Conservation (phyloP, 2,329 filamentous ascomycete genomes). For the Beauveria scarabaeidicola region DNA sequence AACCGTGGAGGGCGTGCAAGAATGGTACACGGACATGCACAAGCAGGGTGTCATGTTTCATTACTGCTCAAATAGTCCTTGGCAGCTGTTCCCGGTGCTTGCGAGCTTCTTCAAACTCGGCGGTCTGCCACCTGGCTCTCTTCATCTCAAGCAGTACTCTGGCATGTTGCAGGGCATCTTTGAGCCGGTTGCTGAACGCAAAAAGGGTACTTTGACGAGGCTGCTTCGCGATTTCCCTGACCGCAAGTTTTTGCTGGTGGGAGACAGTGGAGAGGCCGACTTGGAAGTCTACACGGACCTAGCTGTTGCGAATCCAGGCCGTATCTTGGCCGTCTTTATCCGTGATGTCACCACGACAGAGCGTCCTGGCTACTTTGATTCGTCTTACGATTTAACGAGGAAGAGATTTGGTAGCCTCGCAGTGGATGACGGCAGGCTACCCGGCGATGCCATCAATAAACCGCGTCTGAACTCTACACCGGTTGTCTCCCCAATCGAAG, state of each 20-base stretch:
- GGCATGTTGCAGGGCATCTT: constrained; percentile 98
- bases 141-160: constrained; percentile 92
- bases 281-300: constrained; percentile 95
- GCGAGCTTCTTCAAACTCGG: constrained; percentile 75
- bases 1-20: constrained; percentile 75
- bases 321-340: constrained; percentile 84
- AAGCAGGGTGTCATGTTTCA: constrained; percentile 80
- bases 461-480: constrained; percentile 21
- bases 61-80: constrained; percentile 98
- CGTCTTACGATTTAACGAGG: constrained; percentile 29
- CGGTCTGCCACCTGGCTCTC: constrained; percentile 75
- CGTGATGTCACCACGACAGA: constrained; percentile 84
- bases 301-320: constrained; percentile 72
- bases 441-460: constrained; percentile 6
- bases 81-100: constrained; percentile 90
- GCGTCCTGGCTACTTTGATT: constrained; percentile 67
- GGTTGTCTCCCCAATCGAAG: constrained; percentile 12
- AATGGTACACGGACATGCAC: constrained; percentile 78
- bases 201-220: constrained; percentile 77
- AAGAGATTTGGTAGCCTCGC: constrained; percentile 20
- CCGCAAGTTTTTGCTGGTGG: constrained; percentile 81
- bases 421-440: constrained; percentile 17
- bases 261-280: constrained; percentile 94
- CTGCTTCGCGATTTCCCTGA: constrained; percentile 85
- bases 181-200: constrained; percentile 90